Evolutionary conservation across 2,329 filamentous ascomycete species (phyloP), one percentile per base, ranked within the genome.

Genomic region (Paramyrothecium sp.): DNA sequence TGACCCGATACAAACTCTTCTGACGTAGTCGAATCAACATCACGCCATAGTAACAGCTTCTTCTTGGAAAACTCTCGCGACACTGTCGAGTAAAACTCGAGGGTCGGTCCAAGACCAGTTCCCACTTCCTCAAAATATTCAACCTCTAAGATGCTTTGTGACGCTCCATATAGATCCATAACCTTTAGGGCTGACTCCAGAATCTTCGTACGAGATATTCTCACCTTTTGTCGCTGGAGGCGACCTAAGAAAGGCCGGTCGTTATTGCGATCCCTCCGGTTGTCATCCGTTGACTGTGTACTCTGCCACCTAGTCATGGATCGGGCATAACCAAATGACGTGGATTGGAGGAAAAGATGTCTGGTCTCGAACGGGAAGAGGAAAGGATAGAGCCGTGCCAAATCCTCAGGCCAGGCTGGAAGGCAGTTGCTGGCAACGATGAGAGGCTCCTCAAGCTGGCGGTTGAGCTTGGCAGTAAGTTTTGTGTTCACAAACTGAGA

Each of bases 41-140:
- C 94, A 17, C 95, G 88, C 96, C 96, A 99, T 5, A 99, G 85
- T 77, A 93, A 97, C 54, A 97, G 85, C 74, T 96, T 97, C 82
- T 94, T 97, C 80, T 95, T 97, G 1, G 91, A 94, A 68, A 98
- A 98, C 71, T 99, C 95, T 66, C 91, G 95, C 0, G 95, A 99
- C 2, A 98, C 94, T 0, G 91, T 96, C 0, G 95, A 97, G 75
- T 99, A 99, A 72, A 99, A 99, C 71, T 99, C 95, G 16, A 99
- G 82, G 0, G 95, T 99, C 3, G 95, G 95, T 0, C 95, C 95
- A 50, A 99, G 81, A 51, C 95, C 95, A 22, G 96, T 99, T 56
- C 95, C 95, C 21, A 99, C 95, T 75, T 99, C 95, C 67, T 98
- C 95, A 65, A 99, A 99, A 69, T 99, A 99, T 69, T 99, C 96